phyloP scores from a whole-genome alignment of 345 rosid species.

The Populus davidiana region DNA sequence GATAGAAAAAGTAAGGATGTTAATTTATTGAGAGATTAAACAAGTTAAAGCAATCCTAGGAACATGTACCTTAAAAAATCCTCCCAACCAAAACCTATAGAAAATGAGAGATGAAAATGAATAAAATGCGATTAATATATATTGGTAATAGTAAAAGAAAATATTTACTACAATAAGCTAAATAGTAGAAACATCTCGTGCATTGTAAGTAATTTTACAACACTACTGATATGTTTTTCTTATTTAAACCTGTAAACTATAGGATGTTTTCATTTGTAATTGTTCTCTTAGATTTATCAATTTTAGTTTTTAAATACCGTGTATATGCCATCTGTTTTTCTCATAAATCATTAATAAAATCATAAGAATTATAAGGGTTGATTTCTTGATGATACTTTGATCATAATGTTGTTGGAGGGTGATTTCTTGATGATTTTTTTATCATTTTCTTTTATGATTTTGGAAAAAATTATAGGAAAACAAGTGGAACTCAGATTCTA shows the following conservation, averaged over 20 bases:
- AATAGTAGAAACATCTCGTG: neutral
- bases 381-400: neutral
- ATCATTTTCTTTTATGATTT: neutral
- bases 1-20: neutral
- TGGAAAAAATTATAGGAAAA: neutral
- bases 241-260: neutral
- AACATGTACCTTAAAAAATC: conserved; percentile 69
- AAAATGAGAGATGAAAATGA: conserved; percentile 6
- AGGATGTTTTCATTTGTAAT: neutral
- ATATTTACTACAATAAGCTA: neutral
- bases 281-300: neutral
- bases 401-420: neutral
- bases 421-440: neutral
- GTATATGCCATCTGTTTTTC: neutral
- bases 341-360: neutral
- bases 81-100: conserved; percentile 89
- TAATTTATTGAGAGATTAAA: neutral
- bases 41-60: conserved; percentile 8
- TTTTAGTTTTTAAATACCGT: neutral
- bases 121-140: neutral
- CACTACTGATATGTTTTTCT: neutral
- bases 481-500: neutral
- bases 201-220: neutral
- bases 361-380: neutral
- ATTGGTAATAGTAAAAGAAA: neutral